These are phyloP conservation scores for Pythium dissotocum DNA, from an alignment of 352 stramenopile genomes.

Conservation along the genomic window DNA sequence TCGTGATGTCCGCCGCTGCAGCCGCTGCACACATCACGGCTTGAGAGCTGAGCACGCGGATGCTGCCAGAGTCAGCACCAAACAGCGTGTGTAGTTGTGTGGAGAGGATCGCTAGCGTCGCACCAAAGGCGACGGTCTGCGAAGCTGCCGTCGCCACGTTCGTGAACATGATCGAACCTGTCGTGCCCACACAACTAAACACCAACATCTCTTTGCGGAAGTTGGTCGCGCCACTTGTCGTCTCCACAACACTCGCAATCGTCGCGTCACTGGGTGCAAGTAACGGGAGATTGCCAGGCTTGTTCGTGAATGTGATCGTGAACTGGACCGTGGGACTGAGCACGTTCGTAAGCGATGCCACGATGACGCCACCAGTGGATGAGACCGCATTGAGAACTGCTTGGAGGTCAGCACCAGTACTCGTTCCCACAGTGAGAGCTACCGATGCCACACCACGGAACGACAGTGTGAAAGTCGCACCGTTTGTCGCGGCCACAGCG, in stretches of 20 bases:
- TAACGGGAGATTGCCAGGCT: constrained; percentile 49
- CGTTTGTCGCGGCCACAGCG: constrained; percentile 1
- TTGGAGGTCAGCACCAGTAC: constrained; percentile 34
- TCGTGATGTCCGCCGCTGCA: constrained; percentile 37
- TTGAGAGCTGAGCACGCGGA: constrained; percentile 56
- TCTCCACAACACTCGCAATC: constrained; percentile 34
- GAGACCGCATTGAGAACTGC: constrained; percentile 39
- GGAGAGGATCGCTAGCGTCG: constrained; percentile 35
- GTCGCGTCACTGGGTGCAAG: constrained; percentile 21
- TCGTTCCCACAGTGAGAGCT: constrained; percentile 38
- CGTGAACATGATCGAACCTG: constrained; percentile 39
- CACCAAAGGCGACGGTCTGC: constrained; percentile 28
- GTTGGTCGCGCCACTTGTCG: constrained; percentile 42
- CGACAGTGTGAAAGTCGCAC: constrained; percentile 44
- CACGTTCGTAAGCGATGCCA: constrained; percentile 34
- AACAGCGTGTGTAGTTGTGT: constrained; percentile 51
- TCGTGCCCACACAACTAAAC: constrained; percentile 46
- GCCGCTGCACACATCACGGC: constrained; percentile 40
- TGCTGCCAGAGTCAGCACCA: constrained; percentile 51
- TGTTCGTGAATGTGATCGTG: constrained; percentile 56
- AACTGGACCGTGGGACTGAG: constrained; percentile 30
- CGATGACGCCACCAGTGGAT: constrained; percentile 44
- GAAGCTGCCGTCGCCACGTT: constrained; percentile 7
- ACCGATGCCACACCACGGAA: constrained; percentile 48
- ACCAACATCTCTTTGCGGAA: constrained; percentile 70